Evolutionary conservation across 208 protist genomes (phyloP), one percentile per base, ranked within the genome.

Genomic region (Wallacemonas sp.): DNA sequence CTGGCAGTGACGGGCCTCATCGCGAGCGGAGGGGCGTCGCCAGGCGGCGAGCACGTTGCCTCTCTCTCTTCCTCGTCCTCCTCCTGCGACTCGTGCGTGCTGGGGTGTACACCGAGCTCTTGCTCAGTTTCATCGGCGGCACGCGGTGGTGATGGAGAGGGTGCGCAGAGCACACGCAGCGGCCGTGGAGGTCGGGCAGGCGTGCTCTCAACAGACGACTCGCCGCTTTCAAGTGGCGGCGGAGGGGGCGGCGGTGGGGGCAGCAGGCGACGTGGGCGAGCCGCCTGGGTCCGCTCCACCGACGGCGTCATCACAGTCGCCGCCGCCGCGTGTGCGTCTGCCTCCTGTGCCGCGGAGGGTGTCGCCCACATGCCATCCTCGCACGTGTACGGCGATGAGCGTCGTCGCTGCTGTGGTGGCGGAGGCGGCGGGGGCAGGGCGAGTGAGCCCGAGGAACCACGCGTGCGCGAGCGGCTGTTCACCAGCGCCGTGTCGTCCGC

Each of bases 391-490:
- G 20, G 25, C 14, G 20, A 7, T 32, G 48, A 14, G 36, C 0
- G 10, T 41, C 14, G 36, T 14, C 10, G 7, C 14, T 18, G 48
- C 48, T 10, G 32, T 23, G 32, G 26, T 14, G 52, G 52, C 32
- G 52, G 52, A 20, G 52, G 52, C 20, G 52, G 52, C 4, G 32
- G 52, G 5, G 36, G 52, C 31, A 59, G 26, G 11, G 31, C 52
- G 20, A 42, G 31, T n/a, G 52, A 59, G 10, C 52, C 52, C 0
- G 52, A 59, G 14, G 52, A 33, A 4, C 31, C 52, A 25, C 52
- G 52, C n/a, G 52, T 59, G 36, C 52, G 52, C 3, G 52, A 59
- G 16, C 52, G 52, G 52, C 52, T 59, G 32, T 41, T 59, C 14
- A 59, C 52, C 52, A 59, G 52, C 20, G 52, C 52, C 52, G 3